Evolutionary conservation across 2,329 filamentous ascomycete species (phyloP), one percentile per base, ranked within the genome.

Genomic region (Xylaria sp.): DNA sequence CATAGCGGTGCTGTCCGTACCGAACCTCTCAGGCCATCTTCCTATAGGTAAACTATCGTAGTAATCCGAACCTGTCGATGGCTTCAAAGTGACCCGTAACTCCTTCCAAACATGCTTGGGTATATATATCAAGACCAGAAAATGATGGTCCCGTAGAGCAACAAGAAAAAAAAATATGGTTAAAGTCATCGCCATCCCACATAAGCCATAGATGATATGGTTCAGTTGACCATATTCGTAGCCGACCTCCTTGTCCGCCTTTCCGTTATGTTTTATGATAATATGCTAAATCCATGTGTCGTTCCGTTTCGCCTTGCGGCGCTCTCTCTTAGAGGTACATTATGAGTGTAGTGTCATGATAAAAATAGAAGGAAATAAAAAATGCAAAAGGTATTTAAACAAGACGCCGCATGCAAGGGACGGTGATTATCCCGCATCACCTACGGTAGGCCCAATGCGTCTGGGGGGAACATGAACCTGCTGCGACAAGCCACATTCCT

Each of bases 361-460:
- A 72, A 75, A 71, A 63, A 39, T n/a, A 49, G 63, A 54, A 72
- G 63, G 70, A 73, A 71, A 43, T 57, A 73, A 72, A 76, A 77
- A 67, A 69, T 57, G 74, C 72, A 67, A 71, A 72, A 69, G 67
- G 69, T 66, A 56, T 66, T 54, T 60, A 64, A 75, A 66, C 68
- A 71, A 71, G 73, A 64, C 64, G 67, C 67, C 71, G 71, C 72
- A 72, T 67, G 74, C 73, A 77, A 75, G 75, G 78, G 73, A 75
- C 66, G 75, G 77, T 75, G 78, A 81, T 70, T 80, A 77, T 75
- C 80, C 80, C 75, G 80, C 77, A 79, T 80, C 78, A 77, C 78
- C 75, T 74, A 72, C 71, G 73, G 71, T 74, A 75, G 74, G 74
- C 72, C 75, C 74, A 70, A 67, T 71, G 72, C 74, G 75, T 69